These are phyloP conservation scores for Umbelopsis ramanniana DNA, from an alignment of 192 early-diverging fungal genomes.

Conservation along the genomic window DNA sequence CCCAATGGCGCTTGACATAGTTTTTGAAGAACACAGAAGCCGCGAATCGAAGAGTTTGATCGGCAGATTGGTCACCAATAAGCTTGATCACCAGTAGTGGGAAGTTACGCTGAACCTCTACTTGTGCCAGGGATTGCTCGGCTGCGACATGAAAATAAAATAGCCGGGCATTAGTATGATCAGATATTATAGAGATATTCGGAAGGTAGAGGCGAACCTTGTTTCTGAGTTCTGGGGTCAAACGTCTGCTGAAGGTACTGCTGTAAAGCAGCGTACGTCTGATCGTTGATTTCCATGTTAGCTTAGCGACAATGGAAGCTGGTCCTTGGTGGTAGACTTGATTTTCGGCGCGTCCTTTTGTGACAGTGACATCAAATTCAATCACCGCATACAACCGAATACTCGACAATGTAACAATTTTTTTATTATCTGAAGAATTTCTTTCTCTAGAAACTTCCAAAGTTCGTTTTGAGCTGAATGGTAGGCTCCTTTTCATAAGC, in stretches of 20 bases:
- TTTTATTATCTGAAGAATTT: background rate
- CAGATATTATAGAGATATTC: slow-evolving; percentile 9
- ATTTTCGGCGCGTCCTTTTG: slow-evolving; percentile 15
- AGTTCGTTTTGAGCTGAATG: slow-evolving; percentile 49
- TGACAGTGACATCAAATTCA: slow-evolving; percentile 7
- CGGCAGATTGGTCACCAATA: slow-evolving; percentile 62
- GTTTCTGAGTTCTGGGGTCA: slow-evolving; percentile 59
- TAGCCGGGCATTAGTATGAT: slow-evolving; percentile 11
- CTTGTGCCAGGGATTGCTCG: slow-evolving; percentile 53
- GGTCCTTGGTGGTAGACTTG: background rate
- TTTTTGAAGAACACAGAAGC: slow-evolving; percentile 96
- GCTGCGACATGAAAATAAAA: slow-evolving; percentile 48
- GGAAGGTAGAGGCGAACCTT: slow-evolving; percentile 46
- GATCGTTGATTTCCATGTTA: slow-evolving; percentile 57
- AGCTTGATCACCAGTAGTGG: slow-evolving; percentile 75
- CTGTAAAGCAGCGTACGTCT: slow-evolving; percentile 51
- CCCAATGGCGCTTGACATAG: slow-evolving; percentile 90
- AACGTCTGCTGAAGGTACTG: slow-evolving; percentile 64
- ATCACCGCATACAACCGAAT: background rate
- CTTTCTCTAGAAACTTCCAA: slow-evolving; percentile 26
- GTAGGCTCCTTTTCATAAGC: slow-evolving; percentile 42
- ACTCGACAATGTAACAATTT: background rate
- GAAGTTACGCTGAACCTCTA: slow-evolving; percentile 68
- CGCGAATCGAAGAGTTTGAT: slow-evolving; percentile 73
- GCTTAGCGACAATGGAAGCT: background rate